A percentile compares a stretch with the other conserved stretches of the same genome.
phyloP scores from a whole-genome alignment of 805 yeast genomes.

The Tetrapisispora taiwanensis region DNA sequence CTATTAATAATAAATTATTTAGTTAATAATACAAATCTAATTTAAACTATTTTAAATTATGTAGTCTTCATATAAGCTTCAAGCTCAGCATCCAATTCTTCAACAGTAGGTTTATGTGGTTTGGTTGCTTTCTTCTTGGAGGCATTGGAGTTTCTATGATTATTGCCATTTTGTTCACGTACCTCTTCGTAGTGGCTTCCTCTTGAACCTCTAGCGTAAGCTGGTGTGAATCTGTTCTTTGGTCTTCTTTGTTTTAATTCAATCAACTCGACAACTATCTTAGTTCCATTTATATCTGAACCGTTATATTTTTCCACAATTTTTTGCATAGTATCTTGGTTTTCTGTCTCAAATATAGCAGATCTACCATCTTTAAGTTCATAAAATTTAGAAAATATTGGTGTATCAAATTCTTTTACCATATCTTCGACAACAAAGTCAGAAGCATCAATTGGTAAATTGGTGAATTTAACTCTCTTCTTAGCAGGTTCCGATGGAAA shows the following conservation, averaged over 20 bases:
- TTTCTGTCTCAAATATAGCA: slow-evolving; percentile 23
- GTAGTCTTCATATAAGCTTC: slow-evolving; percentile 23
- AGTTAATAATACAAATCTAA: no score
- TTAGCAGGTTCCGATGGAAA: slow-evolving; percentile 7
- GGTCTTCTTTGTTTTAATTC: slow-evolving; percentile 4
- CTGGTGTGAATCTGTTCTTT: neutral
- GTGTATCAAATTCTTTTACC: slow-evolving; percentile 20
- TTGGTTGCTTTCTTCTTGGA: neutral
- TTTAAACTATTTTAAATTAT: neutral
- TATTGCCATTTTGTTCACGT: neutral
- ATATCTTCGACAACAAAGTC: slow-evolving; percentile 26
- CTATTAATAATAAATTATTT: no score
- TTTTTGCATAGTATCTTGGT: slow-evolving; percentile 12
- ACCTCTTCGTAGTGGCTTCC: slow-evolving; percentile 6
- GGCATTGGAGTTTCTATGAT: neutral
- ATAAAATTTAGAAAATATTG: slow-evolving; percentile 16
- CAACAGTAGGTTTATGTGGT: slow-evolving; percentile 12
- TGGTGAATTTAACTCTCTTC: slow-evolving; percentile 17
- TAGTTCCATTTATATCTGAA: slow-evolving; percentile 15
- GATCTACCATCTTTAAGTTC: slow-evolving; percentile 23
- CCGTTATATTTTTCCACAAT: slow-evolving; percentile 19
- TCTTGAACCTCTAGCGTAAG: neutral
- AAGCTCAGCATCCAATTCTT: slow-evolving; percentile 25
- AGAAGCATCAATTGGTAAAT: slow-evolving; percentile 23
- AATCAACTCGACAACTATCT: slow-evolving; percentile 17